These are phyloP conservation scores for Trametes sanguinea DNA, from an alignment of 768 basidiomycete species.

Conservation along the genomic window DNA sequence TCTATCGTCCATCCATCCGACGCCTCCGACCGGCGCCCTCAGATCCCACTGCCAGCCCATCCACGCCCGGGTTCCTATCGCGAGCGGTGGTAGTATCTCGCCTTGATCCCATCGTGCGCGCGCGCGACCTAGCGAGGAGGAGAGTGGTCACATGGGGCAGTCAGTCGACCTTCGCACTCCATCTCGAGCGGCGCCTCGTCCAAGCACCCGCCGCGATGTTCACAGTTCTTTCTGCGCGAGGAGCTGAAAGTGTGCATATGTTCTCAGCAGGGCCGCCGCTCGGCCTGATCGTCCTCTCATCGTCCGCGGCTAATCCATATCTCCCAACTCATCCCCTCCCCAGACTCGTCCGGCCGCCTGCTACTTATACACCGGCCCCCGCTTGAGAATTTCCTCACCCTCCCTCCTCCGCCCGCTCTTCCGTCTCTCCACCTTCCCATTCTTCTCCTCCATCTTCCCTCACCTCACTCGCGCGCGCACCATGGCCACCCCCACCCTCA, in stretches of 20 bases:
- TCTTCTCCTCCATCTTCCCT: neutral
- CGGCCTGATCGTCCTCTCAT: slow-evolving; percentile 17
- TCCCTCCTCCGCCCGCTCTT: neutral
- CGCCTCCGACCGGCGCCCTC: too few species aligned
- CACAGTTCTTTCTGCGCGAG: neutral
- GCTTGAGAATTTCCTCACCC: slow-evolving; percentile 12
- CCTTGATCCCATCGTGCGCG: too few species aligned
- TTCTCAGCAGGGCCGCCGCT: slow-evolving; percentile 14
- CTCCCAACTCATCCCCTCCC: neutral
- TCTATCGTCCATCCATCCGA: too few species aligned
- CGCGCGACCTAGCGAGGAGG: too few species aligned
- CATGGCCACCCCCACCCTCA: slow-evolving; percentile 21
- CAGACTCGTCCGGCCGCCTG: neutral
- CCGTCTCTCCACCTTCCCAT: neutral
- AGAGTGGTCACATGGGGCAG: slow-evolving; percentile 10
- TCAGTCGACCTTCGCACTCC: slow-evolving; percentile 3
- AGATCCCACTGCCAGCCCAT: too few species aligned
- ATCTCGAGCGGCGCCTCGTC: neutral
- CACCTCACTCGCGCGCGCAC: neutral
- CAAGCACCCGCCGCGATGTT: neutral
- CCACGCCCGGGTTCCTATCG: too few species aligned
- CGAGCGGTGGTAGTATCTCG: too few species aligned
- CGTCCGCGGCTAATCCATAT: slow-evolving; percentile 16
- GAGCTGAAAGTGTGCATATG: neutral
- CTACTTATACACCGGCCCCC: slow-evolving; percentile 15